These are phyloP conservation scores for Angophora floribunda DNA, from an alignment of 345 rosid genomes.

Conservation along the genomic window DNA sequence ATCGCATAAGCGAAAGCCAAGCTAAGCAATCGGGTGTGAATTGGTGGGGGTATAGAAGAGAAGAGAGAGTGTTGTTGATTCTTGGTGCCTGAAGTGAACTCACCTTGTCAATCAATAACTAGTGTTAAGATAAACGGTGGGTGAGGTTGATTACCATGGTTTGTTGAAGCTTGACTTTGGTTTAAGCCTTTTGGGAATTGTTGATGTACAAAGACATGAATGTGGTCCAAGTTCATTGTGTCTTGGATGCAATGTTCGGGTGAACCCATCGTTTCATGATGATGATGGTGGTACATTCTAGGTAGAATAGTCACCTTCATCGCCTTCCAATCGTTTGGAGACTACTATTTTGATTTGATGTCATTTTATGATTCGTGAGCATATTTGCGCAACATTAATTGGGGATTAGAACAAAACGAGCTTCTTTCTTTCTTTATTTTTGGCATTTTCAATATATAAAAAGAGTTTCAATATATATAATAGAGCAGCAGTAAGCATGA, in stretches of 20 bases:
- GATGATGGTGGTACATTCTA: background rate
- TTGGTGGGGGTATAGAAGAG: background rate
- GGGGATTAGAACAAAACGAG: background rate
- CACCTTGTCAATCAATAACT: background rate
- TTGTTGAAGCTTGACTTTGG: background rate
- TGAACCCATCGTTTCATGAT: background rate
- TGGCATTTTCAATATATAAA: no score
- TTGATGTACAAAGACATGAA: background rate
- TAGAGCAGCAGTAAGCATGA: no score
- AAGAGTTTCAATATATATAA: no score
- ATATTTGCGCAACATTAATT: background rate
- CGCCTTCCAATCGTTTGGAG: background rate
- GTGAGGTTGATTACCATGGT: background rate
- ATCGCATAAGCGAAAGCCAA: background rate
- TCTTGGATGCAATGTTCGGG: background rate
- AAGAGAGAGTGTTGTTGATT: background rate
- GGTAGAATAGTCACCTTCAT: background rate
- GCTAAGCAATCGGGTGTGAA: background rate
- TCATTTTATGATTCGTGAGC: background rate
- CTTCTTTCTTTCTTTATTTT: no score
- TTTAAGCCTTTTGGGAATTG: background rate
- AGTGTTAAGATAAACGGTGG: background rate
- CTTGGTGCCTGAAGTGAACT: background rate
- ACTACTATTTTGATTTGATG: background rate
- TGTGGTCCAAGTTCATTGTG: background rate